Percentiles rank a stretch among this genome's conserved stretches.
phyloP scores from a whole-genome alignment of 371 early-diverging fungal genomes.

The Rozella allomycis region DNA sequence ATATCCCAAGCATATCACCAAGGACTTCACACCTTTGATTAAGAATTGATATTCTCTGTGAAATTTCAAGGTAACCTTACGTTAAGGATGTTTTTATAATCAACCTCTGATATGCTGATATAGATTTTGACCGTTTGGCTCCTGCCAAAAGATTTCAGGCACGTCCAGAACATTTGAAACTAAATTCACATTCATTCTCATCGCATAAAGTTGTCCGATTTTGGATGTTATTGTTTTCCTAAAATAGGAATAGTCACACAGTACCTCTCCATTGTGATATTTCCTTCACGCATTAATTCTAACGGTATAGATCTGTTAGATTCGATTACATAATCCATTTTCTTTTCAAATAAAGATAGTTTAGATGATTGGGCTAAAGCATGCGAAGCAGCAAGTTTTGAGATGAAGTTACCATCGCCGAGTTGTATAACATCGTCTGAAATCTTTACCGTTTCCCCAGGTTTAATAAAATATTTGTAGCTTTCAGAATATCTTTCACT shows the following conservation, averaged over 20 bases:
- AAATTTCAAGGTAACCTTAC: no score
- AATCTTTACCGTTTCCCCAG: no score
- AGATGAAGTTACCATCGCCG: not conserved
- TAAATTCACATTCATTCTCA: constrained; percentile 26
- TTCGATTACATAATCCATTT: constrained; percentile 21
- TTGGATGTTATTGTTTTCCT: constrained; percentile 14
- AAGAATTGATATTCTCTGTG: no score
- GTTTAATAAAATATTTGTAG: no score
- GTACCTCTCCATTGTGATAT: constrained; percentile 16
- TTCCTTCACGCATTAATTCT: not conserved
- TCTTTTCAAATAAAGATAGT: constrained; percentile 19
- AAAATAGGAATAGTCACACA: constrained; percentile 16
- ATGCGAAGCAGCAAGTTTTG: constrained; percentile 17
- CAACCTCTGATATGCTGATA: no score
- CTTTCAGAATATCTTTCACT: no score
- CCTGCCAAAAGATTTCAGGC: not conserved
- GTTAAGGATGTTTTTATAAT: no score
- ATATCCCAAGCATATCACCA: no score
- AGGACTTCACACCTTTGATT: no score
- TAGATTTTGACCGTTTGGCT: no score
- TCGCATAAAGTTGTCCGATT: constrained; percentile 22
- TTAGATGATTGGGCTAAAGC: constrained; percentile 22
- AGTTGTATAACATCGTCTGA: no score
- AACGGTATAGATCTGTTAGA: constrained; percentile 10
- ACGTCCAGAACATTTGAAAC: constrained; percentile 22